Evolutionary conservation across 163 green algal species (phyloP).

Genomic region (Volvox carteri): DNA sequence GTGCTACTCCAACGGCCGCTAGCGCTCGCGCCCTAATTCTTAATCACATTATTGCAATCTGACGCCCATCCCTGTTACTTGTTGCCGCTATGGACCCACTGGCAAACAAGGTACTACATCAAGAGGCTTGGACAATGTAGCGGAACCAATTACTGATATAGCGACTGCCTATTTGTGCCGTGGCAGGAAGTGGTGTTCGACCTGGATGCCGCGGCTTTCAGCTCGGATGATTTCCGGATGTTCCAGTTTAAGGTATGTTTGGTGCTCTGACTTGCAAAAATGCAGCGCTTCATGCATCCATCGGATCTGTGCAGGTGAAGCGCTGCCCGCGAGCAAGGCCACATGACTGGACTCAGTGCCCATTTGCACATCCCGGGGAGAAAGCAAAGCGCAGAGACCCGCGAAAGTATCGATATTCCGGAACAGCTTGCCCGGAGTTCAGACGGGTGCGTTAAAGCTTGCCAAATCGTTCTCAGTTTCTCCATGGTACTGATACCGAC

Average conservation of each 20-base stretch:
- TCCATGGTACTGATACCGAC: not conserved
- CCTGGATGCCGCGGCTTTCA: conserved; percentile 78
- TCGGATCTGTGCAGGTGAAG: conserved; percentile 71
- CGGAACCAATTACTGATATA: not conserved
- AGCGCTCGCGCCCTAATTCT: not conserved
- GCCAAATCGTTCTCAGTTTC: not conserved
- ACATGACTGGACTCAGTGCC: conserved; percentile 94
- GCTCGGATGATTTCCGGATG: conserved; percentile 90
- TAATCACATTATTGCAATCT: not conserved
- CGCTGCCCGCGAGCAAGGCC: conserved; percentile 76
- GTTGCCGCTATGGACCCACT: conserved; percentile 25
- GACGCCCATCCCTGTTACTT: not conserved
- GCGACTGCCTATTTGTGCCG: not conserved
- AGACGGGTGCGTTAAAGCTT: conserved; percentile 72
- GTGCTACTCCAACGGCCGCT: conserved; percentile 30
- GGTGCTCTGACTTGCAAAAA: not conserved
- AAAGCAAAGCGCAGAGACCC: conserved; percentile 89
- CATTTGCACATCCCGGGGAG: conserved; percentile 89
- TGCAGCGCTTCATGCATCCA: not conserved
- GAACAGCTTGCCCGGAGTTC: conserved; percentile 89
- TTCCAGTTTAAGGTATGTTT: conserved; percentile 91
- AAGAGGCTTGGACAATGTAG: not conserved
- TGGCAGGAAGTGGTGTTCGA: conserved; percentile 77
- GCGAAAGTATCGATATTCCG: conserved; percentile 81
- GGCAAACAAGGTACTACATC: conserved; percentile 25